Evolutionary conservation across 192 early-diverging fungal species (phyloP).

Genomic region (Backusella morwellensis): DNA sequence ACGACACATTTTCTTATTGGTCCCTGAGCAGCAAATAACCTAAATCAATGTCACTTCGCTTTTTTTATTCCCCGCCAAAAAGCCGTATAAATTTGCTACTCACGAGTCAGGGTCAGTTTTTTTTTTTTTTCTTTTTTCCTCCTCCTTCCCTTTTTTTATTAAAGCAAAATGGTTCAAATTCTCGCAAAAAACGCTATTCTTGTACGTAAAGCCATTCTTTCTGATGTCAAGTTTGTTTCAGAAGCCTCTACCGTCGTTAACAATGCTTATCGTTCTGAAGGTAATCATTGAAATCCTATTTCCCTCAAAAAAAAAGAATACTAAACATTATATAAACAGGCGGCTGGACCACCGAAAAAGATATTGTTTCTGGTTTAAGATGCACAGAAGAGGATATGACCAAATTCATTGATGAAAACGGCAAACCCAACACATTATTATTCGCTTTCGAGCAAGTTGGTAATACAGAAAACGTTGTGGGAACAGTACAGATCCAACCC

Average conservation of each 20-base stretch:
- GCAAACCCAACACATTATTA: conserved; percentile 36
- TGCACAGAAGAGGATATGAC: conserved; percentile 34
- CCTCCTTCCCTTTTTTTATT: background rate
- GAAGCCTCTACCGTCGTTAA: conserved; percentile 35
- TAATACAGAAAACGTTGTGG: conserved; percentile 30
- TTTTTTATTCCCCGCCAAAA: background rate
- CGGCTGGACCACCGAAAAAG: conserved; percentile 50
- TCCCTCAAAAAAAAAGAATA: background rate
- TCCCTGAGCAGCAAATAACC: background rate
- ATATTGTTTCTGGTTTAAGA: conserved; percentile 44
- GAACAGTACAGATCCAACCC: conserved; percentile 47
- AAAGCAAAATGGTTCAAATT: background rate
- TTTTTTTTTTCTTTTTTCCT: background rate
- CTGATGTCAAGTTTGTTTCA: background rate
- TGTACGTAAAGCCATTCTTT: background rate
- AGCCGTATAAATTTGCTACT: background rate
- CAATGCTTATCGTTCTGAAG: conserved; percentile 43
- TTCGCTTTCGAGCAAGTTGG: conserved; percentile 38
- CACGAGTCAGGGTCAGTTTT: conserved; percentile 4
- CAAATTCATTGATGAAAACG: conserved; percentile 27
- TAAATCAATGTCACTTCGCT: background rate
- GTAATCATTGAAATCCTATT: conserved; percentile 10
- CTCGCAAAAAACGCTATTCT: background rate
- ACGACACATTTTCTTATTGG: background rate
- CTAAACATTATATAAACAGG: conserved; percentile 13